Conservation (phyloP, 73 alveolate genomes). For the Paramecium biaurelia region DNA sequence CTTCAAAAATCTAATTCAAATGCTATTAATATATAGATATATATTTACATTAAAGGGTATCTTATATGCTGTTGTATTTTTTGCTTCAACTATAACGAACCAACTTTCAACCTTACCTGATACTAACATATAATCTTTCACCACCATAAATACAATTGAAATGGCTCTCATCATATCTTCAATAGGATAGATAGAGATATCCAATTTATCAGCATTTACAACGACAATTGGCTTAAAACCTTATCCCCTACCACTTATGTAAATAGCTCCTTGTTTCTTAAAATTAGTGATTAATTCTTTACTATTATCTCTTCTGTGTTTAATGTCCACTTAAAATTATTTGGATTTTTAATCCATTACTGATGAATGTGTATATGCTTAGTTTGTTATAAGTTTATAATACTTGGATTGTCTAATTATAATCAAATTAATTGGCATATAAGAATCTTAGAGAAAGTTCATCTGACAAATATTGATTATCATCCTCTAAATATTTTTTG, state of each 20-base stretch:
- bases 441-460: not conserved
- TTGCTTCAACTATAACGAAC: conserved; percentile 30
- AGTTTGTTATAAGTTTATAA: not conserved
- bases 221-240: not conserved
- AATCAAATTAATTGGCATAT: conserved; percentile 21
- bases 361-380: not conserved
- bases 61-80: not conserved
- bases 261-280: not conserved
- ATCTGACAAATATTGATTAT: not conserved
- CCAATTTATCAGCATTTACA: not conserved
- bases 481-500: not conserved
- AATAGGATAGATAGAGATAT: not conserved
- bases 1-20: not conserved
- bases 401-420: not conserved
- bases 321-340: conserved; percentile 14
- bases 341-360: not conserved
- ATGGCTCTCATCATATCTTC: conserved; percentile 19
- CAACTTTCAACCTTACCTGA: conserved; percentile 22
- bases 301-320: not conserved
- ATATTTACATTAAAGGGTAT: not conserved
- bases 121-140: not conserved
- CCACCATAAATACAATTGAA: not conserved
- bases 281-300: not conserved
- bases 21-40: not conserved
- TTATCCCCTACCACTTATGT: conserved; percentile 34